Conservation (phyloP, 2,329 filamentous ascomycete species). For the Fusarium pseudoanthophilum region DNA sequence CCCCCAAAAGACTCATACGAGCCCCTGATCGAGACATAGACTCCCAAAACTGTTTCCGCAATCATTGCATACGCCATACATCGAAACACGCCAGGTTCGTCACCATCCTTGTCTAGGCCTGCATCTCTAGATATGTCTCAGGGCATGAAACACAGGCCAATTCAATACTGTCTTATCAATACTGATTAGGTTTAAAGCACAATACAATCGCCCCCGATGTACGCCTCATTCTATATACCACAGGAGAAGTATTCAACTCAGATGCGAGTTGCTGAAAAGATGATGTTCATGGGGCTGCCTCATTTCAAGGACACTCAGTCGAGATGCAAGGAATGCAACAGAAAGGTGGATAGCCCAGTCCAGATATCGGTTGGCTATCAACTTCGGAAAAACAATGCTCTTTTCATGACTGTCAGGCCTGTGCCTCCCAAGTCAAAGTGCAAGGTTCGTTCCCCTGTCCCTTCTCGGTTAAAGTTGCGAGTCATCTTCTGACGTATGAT, state of each 20-base stretch:
- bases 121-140: not conserved
- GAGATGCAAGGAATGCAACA: conserved; percentile 8
- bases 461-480: not conserved
- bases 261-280: conserved; percentile 9
- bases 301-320: not conserved
- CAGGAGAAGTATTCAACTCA: not conserved
- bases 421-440: conserved; percentile 1
- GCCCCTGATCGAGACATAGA: not conserved
- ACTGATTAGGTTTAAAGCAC: not conserved
- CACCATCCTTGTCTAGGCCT: not conserved
- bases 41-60: not conserved
- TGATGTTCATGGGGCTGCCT: conserved; percentile 29
- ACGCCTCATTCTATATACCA: not conserved
- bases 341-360: not conserved
- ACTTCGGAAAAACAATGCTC: not conserved
- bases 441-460: not conserved
- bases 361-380: conserved; percentile 8
- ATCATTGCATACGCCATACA: not conserved
- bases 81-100: not conserved
- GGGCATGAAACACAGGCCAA: not conserved
- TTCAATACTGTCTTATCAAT: not conserved
- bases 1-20: not conserved
- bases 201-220: not conserved
- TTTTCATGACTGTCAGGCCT: conserved; percentile 17
- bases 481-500: not conserved